Conservation (phyloP, 495 filamentous ascomycete species). For the Copromyces sp. region DNA sequence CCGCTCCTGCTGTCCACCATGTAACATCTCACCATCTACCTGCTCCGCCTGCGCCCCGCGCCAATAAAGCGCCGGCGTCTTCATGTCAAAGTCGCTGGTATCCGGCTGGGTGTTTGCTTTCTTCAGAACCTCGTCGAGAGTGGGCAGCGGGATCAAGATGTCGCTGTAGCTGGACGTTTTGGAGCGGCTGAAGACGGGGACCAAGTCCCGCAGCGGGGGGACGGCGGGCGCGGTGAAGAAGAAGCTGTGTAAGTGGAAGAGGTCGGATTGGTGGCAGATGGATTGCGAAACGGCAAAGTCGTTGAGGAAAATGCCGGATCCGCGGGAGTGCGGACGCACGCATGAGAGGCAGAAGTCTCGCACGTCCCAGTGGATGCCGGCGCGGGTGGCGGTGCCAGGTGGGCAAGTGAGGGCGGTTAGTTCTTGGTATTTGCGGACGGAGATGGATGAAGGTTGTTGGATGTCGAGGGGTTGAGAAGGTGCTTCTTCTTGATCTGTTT, state of each 20-base stretch:
- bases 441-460: slow-evolving; percentile 1
- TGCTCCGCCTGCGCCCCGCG: slow-evolving; percentile 38
- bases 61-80: slow-evolving; percentile 50
- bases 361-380: slow-evolving; percentile 40
- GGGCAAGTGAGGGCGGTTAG: slow-evolving; percentile 45
- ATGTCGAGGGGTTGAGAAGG: not conserved
- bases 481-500: slow-evolving; percentile 3
- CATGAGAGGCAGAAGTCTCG: slow-evolving; percentile 53
- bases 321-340: slow-evolving; percentile 54
- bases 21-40: slow-evolving; percentile 18
- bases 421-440: slow-evolving; percentile 42
- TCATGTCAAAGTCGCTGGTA: slow-evolving; percentile 35
- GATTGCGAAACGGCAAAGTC: slow-evolving; percentile 56
- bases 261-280: slow-evolving; percentile 72
- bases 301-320: slow-evolving; percentile 43
- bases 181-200: slow-evolving; percentile 67
- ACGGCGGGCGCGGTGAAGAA: slow-evolving; percentile 54
- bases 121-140: slow-evolving; percentile 42
- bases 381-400: slow-evolving; percentile 46
- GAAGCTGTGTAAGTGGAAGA: slow-evolving; percentile 63
- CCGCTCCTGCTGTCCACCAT: slow-evolving; percentile 43
- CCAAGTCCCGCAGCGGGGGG: slow-evolving; percentile 49
- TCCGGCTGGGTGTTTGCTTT: slow-evolving; percentile 17
- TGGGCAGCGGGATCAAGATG: slow-evolving; percentile 76
- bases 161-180: slow-evolving; percentile 54